phyloP scores from a whole-genome alignment of 2,329 filamentous ascomycete genomes.

The Talaromyces funiculosus region DNA sequence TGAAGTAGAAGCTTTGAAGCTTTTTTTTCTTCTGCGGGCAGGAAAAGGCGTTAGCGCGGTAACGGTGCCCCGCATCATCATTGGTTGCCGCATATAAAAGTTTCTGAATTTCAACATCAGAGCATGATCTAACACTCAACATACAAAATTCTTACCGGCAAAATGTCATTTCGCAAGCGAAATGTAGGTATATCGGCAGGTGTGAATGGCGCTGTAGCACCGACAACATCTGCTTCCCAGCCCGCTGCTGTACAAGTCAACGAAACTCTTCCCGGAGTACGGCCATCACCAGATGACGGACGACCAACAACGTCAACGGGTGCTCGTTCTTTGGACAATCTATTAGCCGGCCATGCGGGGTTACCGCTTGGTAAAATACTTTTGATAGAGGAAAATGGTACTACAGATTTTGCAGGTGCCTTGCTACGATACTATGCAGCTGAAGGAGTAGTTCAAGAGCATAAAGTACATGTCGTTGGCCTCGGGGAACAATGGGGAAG shows the following conservation, averaged over 20 bases:
- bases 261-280: slow-evolving; percentile 50
- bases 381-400: slow-evolving; percentile 80
- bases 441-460: slow-evolving; percentile 86
- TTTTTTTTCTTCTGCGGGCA: slow-evolving; percentile 23
- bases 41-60: slow-evolving; percentile 19
- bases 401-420: slow-evolving; percentile 86
- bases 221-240: slow-evolving; percentile 23
- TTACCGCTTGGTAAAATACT: slow-evolving; percentile 75
- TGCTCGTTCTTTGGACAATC: slow-evolving; percentile 73
- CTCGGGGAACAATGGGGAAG: slow-evolving; percentile 73
- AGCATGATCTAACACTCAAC: neutral
- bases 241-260: slow-evolving; percentile 20
- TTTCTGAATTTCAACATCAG: neutral
- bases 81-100: slow-evolving; percentile 8
- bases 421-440: slow-evolving; percentile 85
- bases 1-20: slow-evolving; percentile 16
- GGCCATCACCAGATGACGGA: slow-evolving; percentile 84
- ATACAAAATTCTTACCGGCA: neutral
- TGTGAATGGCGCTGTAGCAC: slow-evolving; percentile 26
- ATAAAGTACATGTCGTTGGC: slow-evolving; percentile 80
- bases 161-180: slow-evolving; percentile 64
- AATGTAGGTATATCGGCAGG: slow-evolving; percentile 53
- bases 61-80: slow-evolving; percentile 16
- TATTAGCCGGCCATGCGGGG: slow-evolving; percentile 81
- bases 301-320: slow-evolving; percentile 87